Evolutionary conservation across 352 stramenopile genomes (phyloP), one percentile per base, ranked within the genome.

Genomic region (Stephanocyclus meneghinianus): DNA sequence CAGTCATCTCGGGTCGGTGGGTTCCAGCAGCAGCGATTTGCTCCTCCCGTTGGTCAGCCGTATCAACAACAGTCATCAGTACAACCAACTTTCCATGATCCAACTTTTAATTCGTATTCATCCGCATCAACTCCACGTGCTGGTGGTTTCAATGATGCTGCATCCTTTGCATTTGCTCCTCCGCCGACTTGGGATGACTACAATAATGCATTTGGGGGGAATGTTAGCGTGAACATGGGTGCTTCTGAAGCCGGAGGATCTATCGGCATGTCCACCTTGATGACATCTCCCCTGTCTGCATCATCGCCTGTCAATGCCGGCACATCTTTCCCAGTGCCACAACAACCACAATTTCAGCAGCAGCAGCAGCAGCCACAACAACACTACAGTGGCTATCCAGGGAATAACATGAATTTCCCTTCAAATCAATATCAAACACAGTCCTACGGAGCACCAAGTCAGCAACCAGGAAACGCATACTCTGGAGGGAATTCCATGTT

Each of bases 171-270:
- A 3, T 50, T 74, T 9, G 44, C 74, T 30, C 74, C 74, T 37
- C 66, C 74, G 37, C 74, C 74, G 16, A 82, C 74, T n/a, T 82
- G 61, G 74, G 74, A 77, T 47, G 74, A 82, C 71, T 82, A 73
- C 67, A 82, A 77, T 1, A 30, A 82, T 65, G 74, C 74, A 26
- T 82, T 82, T 71, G 74, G 74, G 16, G 60, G 74, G 3, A 42
- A 40, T 32, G 4, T 56, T 6, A 18, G 32, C 35, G 45, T 64
- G 42, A 29, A 32, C 2, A 59, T 59, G 50, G 16, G 9, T 42
- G 7, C 37, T 37, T 69, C 61, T n/a, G 42, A 18, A 30, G 37
- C 55, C 11, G 61, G 44, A 32, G 61, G 32, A 57, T 21, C 59
- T 45, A 35, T n/a, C 29, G 51, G 16, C 32, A 51, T 66, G 59